A percentile compares a stretch with the other conserved stretches of the same genome.
Conservation (phyloP, 495 filamentous ascomycete species). For the Cercophora newfieldiana region DNA sequence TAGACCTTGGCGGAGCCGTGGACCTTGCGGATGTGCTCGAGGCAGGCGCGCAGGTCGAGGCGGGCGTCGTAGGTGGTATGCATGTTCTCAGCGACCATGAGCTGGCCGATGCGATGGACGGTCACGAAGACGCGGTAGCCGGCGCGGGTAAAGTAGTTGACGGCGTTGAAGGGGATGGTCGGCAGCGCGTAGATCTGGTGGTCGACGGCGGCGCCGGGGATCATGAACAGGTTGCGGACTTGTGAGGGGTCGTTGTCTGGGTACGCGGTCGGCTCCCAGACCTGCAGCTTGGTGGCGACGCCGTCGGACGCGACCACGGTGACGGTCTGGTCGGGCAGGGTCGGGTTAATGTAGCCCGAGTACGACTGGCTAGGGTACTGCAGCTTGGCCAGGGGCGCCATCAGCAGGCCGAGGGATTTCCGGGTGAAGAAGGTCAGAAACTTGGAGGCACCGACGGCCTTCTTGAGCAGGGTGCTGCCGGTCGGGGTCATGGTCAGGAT, state of each 20-base stretch:
- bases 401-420: constrained; percentile 55
- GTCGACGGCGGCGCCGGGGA: constrained; percentile 63
- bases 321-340: constrained; percentile 38
- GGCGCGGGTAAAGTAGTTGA: constrained; percentile 62
- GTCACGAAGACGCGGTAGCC: constrained; percentile 61
- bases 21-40: constrained; percentile 52
- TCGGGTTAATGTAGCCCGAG: constrained; percentile 52
- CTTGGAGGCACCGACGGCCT: constrained; percentile 43
- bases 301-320: constrained; percentile 50
- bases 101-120: constrained; percentile 61
- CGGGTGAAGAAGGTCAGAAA: constrained; percentile 60
- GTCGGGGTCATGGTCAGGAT: constrained; percentile 55
- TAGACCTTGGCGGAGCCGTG: constrained; percentile 49
- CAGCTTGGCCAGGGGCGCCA: constrained; percentile 55
- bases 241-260: constrained; percentile 30
- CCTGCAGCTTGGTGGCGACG: constrained; percentile 53
- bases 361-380: constrained; percentile 53
- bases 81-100: constrained; percentile 51
- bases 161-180: constrained; percentile 63
- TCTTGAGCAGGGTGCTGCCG: constrained; percentile 47
- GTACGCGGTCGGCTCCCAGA: constrained; percentile 52
- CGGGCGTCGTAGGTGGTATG: constrained; percentile 64
- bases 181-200: constrained; percentile 65
- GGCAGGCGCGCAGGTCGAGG: constrained; percentile 59
- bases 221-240: constrained; percentile 55